A percentile compares a stretch with the other conserved stretches of the same genome.
Conservation (phyloP, 2,329 filamentous ascomycete genomes). For the Cercospora berteroae region DNA sequence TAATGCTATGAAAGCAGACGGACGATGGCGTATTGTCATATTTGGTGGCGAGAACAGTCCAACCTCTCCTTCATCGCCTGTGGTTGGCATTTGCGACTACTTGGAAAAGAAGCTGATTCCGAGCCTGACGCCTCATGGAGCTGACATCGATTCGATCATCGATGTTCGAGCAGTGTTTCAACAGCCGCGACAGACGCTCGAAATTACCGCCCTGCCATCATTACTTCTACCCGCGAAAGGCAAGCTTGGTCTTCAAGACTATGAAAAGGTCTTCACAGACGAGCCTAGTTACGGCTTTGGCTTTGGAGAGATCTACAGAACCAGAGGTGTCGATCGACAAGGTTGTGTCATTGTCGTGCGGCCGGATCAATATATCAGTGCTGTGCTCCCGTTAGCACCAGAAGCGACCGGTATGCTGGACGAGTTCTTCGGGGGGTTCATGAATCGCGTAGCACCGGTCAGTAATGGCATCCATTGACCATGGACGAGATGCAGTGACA, state of each 20-base stretch:
- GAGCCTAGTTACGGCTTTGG: constrained; percentile 44
- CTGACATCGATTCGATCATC: constrained; percentile 50
- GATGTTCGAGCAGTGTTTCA: constrained; percentile 49
- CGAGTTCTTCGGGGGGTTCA: constrained; percentile 35
- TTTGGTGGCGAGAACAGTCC: constrained; percentile 31
- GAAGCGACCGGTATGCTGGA: constrained; percentile 24
- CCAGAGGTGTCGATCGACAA: constrained; percentile 57
- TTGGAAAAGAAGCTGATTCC: constrained; percentile 28
- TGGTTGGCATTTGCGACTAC: constrained; percentile 28
- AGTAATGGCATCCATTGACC: neutral
- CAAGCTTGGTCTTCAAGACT: constrained; percentile 36
- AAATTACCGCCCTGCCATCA: constrained; percentile 43
- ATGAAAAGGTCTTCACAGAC: constrained; percentile 48
- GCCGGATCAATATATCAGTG: constrained; percentile 65
- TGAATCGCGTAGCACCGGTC: constrained; percentile 17
- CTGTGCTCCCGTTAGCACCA: constrained; percentile 33
- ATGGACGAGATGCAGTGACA: neutral
- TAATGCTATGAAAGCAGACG: constrained; percentile 36
- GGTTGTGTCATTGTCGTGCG: constrained; percentile 61
- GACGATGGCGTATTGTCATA: constrained; percentile 37
- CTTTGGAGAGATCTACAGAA: constrained; percentile 48
- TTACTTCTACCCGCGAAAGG: constrained; percentile 47
- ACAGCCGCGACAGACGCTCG: constrained; percentile 31
- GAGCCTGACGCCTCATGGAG: constrained; percentile 41
- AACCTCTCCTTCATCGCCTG: constrained; percentile 20